Evolutionary conservation across 768 basidiomycete species (phyloP).

Genomic region (Lactarius deliciosus): DNA sequence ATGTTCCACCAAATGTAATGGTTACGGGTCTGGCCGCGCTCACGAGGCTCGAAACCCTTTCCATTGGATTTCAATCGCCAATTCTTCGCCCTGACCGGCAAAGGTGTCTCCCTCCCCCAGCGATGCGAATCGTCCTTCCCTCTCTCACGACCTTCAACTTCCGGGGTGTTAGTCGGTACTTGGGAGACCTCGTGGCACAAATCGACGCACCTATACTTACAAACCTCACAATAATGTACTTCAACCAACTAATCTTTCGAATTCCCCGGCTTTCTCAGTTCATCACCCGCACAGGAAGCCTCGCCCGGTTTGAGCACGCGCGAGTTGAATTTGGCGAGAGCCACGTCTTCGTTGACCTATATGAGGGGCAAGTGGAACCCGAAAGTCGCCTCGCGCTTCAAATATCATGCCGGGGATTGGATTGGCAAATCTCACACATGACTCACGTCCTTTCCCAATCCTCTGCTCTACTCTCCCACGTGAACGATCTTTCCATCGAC

Average conservation of each 20-base stretch:
- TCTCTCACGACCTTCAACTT: neutral
- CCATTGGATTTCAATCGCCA: neutral
- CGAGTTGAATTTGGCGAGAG: neutral
- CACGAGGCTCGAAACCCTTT: neutral
- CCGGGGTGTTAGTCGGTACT: constrained; percentile 1
- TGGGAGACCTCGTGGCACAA: neutral
- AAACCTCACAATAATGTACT: neutral
- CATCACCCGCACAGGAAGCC: neutral
- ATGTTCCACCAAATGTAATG: neutral
- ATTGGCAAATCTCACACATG: constrained; percentile 9
- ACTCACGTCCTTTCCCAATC: neutral
- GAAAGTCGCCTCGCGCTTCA: neutral
- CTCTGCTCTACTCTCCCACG: neutral
- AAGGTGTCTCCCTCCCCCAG: neutral
- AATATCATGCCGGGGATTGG: neutral
- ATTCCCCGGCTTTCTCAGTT: neutral
- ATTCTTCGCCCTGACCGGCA: neutral
- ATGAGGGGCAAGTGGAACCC: neutral
- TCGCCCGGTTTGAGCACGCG: neutral
- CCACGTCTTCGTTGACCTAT: neutral
- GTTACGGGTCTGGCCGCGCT: neutral
- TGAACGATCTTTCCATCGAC: neutral
- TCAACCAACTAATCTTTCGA: neutral
- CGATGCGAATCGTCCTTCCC: neutral
- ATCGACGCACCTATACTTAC: constrained; percentile 3